Evolutionary conservation across 805 yeast genomes (phyloP), one percentile per base, ranked within the genome.

Genomic region (Lipomyces kockii): DNA sequence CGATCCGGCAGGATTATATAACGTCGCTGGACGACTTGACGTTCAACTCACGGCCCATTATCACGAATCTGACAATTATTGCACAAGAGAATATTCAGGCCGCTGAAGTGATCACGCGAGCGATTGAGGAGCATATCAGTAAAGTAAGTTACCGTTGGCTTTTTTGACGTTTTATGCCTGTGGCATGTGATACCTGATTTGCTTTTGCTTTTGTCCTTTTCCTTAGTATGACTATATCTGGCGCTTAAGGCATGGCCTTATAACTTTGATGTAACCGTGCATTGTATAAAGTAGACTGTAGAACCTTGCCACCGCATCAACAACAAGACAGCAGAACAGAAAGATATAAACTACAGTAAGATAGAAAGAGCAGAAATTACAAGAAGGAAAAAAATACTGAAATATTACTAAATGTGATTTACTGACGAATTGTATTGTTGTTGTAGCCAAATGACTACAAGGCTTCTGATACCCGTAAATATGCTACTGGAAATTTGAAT

Each of bases 31-130:
- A 84, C 43, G 95, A 91, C 66, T 82, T 95, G 68, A 91, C 97
- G 3, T 89, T 89, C 80, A 93, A 92, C 78, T 91, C 97, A 7
- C 83, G 92, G 67, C 98, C 98, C 11, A 90, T 93, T 63, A 95
- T 95, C 68, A 89, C 90, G 52, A 89, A 87, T 56, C 83, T 93
- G 74, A 95, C 98, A 8, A 83, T 86, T 53, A 85, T 92, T 63
- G 98, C 99, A 2, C 90, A 86, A 73, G 98, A 95, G 76, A 91
- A 92, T 76, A 84, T 87, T 25, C 84, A 85, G 57, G 86, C 85
- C 63, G 97, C 98, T 8, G 85, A 86, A 62, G 90, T 88, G 60
- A 90, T 95, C 55, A 86, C 90, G 20, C 85, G 85, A 63, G 91
- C 92, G 17, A 85, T 95, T 63, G 91, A 89, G 72, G 83, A 83